Evolutionary conservation across 805 yeast species (phyloP).

Genomic region (Candida andamanensis): DNA sequence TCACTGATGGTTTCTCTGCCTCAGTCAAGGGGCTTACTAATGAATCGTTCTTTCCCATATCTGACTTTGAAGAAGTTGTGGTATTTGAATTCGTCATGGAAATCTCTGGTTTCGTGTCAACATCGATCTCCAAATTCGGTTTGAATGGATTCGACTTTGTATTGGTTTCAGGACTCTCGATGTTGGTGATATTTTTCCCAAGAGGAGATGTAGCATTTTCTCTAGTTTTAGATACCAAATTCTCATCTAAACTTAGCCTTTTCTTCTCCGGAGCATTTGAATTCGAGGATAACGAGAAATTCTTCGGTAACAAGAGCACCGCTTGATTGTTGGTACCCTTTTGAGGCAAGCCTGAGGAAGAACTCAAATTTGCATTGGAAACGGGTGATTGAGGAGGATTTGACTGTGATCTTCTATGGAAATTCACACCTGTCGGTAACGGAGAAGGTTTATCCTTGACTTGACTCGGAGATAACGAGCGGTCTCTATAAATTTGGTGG

Average conservation of each 20-base stretch:
- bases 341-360: conserved; percentile 5
- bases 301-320: conserved; percentile 47
- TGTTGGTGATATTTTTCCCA: conserved; percentile 7
- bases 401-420: conserved; percentile 29
- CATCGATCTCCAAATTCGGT: conserved; percentile 5
- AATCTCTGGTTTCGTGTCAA: not conserved
- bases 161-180: conserved; percentile 4
- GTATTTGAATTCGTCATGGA: no score
- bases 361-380: not conserved
- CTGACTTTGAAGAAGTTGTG: no score
- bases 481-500: conserved; percentile 16
- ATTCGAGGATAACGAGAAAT: conserved; percentile 24
- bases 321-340: conserved; percentile 32
- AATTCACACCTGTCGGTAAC: conserved; percentile 8
- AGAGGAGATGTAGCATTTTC: conserved; percentile 8
- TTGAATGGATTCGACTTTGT: conserved; percentile 1
- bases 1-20: not conserved
- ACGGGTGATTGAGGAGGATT: conserved; percentile 23
- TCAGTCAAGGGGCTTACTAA: no score
- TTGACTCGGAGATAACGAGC: conserved; percentile 22
- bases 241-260: conserved; percentile 22
- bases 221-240: conserved; percentile 8
- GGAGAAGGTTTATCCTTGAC: conserved; percentile 15
- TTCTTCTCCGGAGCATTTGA: conserved; percentile 15
- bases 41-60: no score